Evolutionary conservation across 352 stramenopile genomes (phyloP).

Genomic region (Aphanomyces cochlioides): DNA sequence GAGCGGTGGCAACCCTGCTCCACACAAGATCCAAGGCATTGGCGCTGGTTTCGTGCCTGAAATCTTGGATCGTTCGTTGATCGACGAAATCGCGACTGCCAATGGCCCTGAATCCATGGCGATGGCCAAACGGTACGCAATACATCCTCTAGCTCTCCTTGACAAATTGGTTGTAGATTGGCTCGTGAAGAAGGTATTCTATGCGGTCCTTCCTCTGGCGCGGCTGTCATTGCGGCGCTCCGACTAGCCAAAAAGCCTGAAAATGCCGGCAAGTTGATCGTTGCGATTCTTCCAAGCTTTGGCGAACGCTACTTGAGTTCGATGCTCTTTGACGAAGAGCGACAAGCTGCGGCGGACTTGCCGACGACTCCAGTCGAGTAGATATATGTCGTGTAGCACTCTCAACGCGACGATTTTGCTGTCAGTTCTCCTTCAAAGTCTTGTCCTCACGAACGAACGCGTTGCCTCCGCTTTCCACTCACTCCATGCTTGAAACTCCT

Average conservation of each 20-base stretch:
- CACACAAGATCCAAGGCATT: constrained; percentile 87
- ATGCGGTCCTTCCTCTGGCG: constrained; percentile 81
- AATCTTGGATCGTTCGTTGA: constrained; percentile 73
- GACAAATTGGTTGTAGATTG: constrained; percentile 33
- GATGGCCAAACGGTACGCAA: constrained; percentile 70
- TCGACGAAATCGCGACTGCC: constrained; percentile 86
- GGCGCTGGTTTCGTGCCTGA: constrained; percentile 77
- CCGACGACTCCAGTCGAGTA: constrained; percentile 38
- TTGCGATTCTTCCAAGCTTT: constrained; percentile 88
- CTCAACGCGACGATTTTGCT: no score
- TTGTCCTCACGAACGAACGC: no score
- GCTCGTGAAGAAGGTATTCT: constrained; percentile 83
- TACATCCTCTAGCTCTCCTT: constrained; percentile 18
- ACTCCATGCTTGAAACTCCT: no score
- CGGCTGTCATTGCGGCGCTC: constrained; percentile 79
- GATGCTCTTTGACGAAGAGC: constrained; percentile 72
- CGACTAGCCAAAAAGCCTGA: constrained; percentile 76
- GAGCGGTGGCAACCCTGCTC: constrained; percentile 69
- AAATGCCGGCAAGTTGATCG: constrained; percentile 83
- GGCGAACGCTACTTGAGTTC: constrained; percentile 86
- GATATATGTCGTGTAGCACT: not conserved
- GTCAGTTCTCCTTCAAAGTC: no score
- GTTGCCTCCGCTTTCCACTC: no score
- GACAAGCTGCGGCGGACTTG: constrained; percentile 64
- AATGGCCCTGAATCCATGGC: constrained; percentile 78